A percentile compares a stretch with the other conserved stretches of the same genome.
Conservation (phyloP, 2,329 filamentous ascomycete genomes). For the Pestalotiopsis sp. region DNA sequence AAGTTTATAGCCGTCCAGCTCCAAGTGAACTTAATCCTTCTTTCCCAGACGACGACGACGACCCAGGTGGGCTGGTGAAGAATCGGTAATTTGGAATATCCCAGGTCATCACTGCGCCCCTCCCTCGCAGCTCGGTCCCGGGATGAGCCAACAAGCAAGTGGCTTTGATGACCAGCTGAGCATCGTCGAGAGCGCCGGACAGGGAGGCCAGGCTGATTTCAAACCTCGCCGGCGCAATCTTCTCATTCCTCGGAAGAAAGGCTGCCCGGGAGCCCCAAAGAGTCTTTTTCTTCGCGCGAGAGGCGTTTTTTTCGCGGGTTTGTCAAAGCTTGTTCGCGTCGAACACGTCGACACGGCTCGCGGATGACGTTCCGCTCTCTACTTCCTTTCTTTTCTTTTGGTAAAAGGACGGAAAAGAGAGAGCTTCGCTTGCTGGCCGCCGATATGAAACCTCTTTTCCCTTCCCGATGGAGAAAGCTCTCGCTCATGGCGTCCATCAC, state of each 20-base stretch:
- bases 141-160: neutral
- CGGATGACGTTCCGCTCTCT: neutral
- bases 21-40: conserved; percentile 1
- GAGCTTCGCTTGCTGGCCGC: neutral
- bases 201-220: neutral
- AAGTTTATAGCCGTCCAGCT: neutral
- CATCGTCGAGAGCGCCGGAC: neutral
- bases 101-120: neutral
- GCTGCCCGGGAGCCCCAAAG: neutral
- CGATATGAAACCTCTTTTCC: conserved; percentile 5
- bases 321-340: neutral
- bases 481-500: neutral
- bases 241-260: neutral
- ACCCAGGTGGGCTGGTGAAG: neutral
- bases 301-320: neutral
- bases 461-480: neutral
- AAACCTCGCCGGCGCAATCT: neutral
- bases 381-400: neutral
- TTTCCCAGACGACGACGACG: neutral
- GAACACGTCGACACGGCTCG: conserved; percentile 2
- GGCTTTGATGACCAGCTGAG: neutral
- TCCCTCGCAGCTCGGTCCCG: neutral
- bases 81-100: neutral
- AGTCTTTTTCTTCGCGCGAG: neutral
- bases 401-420: neutral